Evolutionary conservation across 2,329 filamentous ascomycete genomes (phyloP).

Genomic region (Claviceps cyperi): DNA sequence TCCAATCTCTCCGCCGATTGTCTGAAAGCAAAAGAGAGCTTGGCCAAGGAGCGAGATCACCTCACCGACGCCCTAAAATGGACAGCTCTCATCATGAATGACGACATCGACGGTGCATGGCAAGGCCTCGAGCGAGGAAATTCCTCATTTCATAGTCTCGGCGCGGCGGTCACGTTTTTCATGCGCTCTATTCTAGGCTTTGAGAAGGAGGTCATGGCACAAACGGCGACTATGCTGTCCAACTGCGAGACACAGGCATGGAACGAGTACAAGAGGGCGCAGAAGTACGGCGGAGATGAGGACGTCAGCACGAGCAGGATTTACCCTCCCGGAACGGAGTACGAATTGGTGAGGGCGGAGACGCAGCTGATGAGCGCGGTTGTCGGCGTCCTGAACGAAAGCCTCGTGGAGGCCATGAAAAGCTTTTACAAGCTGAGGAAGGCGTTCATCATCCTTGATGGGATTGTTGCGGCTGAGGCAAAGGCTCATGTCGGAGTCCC

Average conservation of each 20-base stretch:
- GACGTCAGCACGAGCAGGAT: slow-evolving; percentile 29
- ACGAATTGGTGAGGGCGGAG: slow-evolving; percentile 68
- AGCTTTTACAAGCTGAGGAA: slow-evolving; percentile 89
- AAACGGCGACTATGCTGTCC: slow-evolving; percentile 58
- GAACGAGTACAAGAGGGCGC: slow-evolving; percentile 60
- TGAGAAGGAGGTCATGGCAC: slow-evolving; percentile 79
- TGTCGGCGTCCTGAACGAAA: slow-evolving; percentile 81
- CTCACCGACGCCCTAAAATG: slow-evolving; percentile 49
- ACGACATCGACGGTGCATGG: slow-evolving; percentile 79
- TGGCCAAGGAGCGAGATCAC: slow-evolving; percentile 34
- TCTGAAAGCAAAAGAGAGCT: slow-evolving; percentile 12
- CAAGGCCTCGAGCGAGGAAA: slow-evolving; percentile 52
- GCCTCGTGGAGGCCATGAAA: slow-evolving; percentile 75
- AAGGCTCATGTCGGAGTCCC: slow-evolving; percentile 19
- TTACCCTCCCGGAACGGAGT: slow-evolving; percentile 78
- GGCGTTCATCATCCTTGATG: slow-evolving; percentile 70
- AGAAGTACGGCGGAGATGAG: slow-evolving; percentile 37
- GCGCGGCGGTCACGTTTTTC: slow-evolving; percentile 68
- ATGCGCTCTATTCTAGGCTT: slow-evolving; percentile 78
- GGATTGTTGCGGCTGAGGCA: slow-evolving; percentile 61
- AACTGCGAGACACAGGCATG: slow-evolving; percentile 65
- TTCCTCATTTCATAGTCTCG: slow-evolving; percentile 82
- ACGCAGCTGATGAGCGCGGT: slow-evolving; percentile 82
- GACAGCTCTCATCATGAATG: slow-evolving; percentile 65
- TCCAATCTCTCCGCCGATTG: slow-evolving; percentile 19